Evolutionary conservation across 192 early-diverging fungal species (phyloP), one percentile per base, ranked within the genome.

Genomic region (Entomortierella chlamydospora): DNA sequence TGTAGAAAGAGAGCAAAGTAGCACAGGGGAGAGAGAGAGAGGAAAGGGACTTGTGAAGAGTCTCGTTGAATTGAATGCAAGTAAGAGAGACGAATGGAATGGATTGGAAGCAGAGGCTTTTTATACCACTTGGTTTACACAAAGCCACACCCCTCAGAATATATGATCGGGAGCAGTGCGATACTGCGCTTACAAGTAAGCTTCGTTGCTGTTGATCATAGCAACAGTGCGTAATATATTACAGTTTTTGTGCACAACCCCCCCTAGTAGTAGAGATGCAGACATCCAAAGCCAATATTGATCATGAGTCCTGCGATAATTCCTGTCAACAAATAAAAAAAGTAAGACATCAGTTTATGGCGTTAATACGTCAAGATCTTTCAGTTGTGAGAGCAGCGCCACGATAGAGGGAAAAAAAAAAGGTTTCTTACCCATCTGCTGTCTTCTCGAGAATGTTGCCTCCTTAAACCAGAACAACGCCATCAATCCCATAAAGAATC

Each of bases 381-480:
- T n/a, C n/a, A n/a, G n/a, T n/a, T n/a, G n/a, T n/a, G n/a, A n/a
- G n/a, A n/a, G n/a, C n/a, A n/a, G n/a, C n/a, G n/a, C n/a, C n/a
- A 37, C 34, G 34, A 37, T 37, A 37, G 10, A 37, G n/a, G n/a
- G n/a, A n/a, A n/a, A 20, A 47, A 12, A 47, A 47, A 20, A 12
- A 3, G 20, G 12, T 5, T 41, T 29, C 83, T 64, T 81, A 82
- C 88, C 88, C 70, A 86, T 83, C 41, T 87, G 83, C 59, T 87
- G 86, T 31, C 83, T 55, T 41, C 83, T 63, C 23, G 81, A 81
- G 56, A 87, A 87, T 18, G 87, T 80, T 13, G 82, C 81, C 57
- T 89, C 87, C 30, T 82, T 72, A 68, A 85, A 85, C 87, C 85
- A 87, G 55, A 89, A 86, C 42, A 86, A 33, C 12, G 81, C 82